Conservation (phyloP, 306 rosid genomes). For the Vigna reflexopilosa region DNA sequence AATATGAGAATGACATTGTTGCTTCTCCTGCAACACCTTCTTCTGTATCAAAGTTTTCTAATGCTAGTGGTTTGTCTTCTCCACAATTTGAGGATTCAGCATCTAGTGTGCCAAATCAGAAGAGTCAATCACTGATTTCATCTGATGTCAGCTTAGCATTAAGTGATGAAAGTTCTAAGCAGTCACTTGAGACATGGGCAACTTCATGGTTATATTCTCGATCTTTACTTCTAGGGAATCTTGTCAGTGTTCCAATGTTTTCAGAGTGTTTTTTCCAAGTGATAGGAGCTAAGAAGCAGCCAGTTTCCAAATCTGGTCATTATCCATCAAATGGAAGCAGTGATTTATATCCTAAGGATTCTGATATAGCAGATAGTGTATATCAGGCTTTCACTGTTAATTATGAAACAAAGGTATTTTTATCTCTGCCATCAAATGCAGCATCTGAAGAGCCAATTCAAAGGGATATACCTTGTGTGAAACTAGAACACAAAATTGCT, state of each 20-base stretch:
- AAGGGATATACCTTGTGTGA: constrained; percentile 46
- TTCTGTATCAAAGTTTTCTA: constrained; percentile 55
- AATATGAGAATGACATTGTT: constrained; percentile 51
- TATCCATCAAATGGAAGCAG: constrained; percentile 45
- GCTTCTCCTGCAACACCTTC: constrained; percentile 82
- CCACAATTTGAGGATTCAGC: constrained; percentile 53
- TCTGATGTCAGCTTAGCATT: constrained; percentile 62
- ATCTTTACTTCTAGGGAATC: constrained; percentile 70
- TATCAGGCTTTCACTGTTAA: constrained; percentile 61
- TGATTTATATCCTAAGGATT: constrained; percentile 45
- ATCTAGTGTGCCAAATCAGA: constrained; percentile 46
- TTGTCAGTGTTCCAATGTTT: constrained; percentile 66
- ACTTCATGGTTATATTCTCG: constrained; percentile 65
- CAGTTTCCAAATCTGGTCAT: constrained; percentile 41
- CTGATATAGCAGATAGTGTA: constrained; percentile 41
- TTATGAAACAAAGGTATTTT: constrained; percentile 62
- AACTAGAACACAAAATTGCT: constrained; percentile 45
- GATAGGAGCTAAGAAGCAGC: constrained; percentile 54
- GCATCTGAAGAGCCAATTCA: constrained; percentile 51
- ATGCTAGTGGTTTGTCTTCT: constrained; percentile 51
- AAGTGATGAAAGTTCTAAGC: constrained; percentile 62
- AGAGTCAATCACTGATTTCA: constrained; percentile 48
- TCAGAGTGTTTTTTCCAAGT: constrained; percentile 72
- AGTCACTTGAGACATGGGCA: constrained; percentile 60
- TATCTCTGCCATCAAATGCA: constrained; percentile 59